These are phyloP conservation scores for Vigna hirtella DNA, from an alignment of 306 rosid genomes.

Conservation along the genomic window DNA sequence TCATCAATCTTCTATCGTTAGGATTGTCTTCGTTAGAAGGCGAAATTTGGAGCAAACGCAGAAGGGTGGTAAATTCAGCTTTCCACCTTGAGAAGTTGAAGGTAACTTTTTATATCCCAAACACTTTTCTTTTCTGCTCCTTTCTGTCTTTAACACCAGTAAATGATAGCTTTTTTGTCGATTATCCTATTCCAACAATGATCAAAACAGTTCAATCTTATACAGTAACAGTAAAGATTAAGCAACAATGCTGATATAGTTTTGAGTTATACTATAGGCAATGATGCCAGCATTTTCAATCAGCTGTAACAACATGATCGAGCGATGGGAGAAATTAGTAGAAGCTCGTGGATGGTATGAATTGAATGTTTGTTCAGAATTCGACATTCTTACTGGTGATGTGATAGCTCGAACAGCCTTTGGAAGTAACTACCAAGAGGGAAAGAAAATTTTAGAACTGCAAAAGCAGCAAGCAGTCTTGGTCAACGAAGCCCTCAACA, in stretches of 20 bases:
- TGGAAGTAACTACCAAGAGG: constrained; percentile 10
- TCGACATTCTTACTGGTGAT: neutral
- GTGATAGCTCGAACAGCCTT: constrained; percentile 12
- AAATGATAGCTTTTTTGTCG: too few relatives aligned
- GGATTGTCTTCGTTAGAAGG: neutral
- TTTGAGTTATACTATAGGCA: neutral
- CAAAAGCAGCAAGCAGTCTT: constrained; percentile 1
- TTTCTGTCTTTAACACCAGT: too few relatives aligned
- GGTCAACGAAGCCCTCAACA: neutral
- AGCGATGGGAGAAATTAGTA: constrained; percentile 1
- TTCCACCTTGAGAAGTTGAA: constrained; percentile 11
- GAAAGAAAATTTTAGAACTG: neutral
- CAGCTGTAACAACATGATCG: neutral
- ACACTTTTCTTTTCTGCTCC: too few relatives aligned
- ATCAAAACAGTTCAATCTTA: too few relatives aligned
- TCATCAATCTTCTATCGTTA: neutral
- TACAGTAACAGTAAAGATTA: too few relatives aligned
- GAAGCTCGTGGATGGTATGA: neutral
- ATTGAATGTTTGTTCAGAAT: constrained; percentile 3
- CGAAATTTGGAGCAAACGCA: neutral
- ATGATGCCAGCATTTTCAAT: constrained; percentile 9
- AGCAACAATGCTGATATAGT: neutral
- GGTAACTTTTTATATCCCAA: neutral
- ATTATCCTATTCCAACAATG: too few relatives aligned
- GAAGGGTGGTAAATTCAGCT: neutral